Percentiles rank a stretch among this genome's conserved stretches.
phyloP scores from a whole-genome alignment of 1,284 basidiomycete genomes.

The Afroboletus lepidellus region DNA sequence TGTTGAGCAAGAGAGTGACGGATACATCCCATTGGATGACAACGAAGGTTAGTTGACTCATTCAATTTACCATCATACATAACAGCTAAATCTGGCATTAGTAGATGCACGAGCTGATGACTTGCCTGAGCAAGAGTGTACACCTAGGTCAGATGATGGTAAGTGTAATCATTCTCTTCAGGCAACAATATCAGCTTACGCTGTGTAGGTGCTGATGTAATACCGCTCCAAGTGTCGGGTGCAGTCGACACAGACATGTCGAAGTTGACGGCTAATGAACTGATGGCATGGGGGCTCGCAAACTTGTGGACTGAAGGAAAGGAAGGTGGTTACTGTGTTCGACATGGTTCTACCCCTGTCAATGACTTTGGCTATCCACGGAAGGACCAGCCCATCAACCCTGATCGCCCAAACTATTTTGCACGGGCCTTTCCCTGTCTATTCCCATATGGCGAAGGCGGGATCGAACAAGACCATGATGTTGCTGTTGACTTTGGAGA shows the following conservation, averaged over 20 bases:
- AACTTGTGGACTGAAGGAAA: background rate
- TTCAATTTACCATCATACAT: too few relatives aligned
- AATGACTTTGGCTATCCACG: background rate
- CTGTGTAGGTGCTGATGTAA: background rate
- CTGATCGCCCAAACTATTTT: background rate
- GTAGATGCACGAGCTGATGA: too few relatives aligned
- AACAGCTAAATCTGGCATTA: too few relatives aligned
- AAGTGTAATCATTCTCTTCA: too few relatives aligned
- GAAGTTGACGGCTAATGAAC: background rate
- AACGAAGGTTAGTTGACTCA: background rate
- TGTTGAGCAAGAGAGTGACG: background rate
- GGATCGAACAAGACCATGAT: background rate
- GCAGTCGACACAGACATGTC: background rate
- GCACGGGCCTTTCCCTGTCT: background rate
- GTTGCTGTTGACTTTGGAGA: background rate
- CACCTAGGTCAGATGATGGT: too few relatives aligned
- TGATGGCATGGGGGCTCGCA: background rate
- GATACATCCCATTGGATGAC: background rate
- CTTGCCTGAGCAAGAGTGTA: too few relatives aligned
- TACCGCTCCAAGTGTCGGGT: background rate
- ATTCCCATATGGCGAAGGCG: background rate
- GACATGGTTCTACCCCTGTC: background rate
- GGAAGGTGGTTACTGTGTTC: background rate
- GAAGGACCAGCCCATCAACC: background rate
- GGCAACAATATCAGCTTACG: too few relatives aligned